Conservation (phyloP, 2,329 filamentous ascomycete species). For the Nothopassalora personata region DNA sequence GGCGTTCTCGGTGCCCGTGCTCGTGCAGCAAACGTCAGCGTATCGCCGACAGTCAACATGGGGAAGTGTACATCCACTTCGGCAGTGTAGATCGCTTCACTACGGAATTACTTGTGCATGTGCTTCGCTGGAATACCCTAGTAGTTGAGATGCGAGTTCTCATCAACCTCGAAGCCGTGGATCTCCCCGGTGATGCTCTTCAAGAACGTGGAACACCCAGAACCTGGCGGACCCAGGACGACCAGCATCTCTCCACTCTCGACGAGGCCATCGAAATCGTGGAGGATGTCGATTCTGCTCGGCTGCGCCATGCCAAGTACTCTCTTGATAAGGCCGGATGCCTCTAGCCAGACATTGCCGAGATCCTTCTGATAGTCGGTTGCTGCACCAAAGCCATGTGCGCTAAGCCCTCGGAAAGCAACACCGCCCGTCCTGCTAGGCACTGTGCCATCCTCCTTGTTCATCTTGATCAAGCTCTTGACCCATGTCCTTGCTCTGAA, state of each 20-base stretch:
- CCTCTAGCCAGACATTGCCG: slow-evolving; percentile 43
- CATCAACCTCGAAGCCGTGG: slow-evolving; percentile 69
- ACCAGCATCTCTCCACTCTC: slow-evolving; percentile 70
- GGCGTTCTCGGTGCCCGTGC: slow-evolving; percentile 61
- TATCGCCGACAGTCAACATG: slow-evolving; percentile 70
- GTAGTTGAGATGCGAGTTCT: slow-evolving; percentile 72
- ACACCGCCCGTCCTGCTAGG: slow-evolving; percentile 44
- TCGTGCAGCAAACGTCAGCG: slow-evolving; percentile 68
- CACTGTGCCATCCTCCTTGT: slow-evolving; percentile 38
- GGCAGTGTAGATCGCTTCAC: slow-evolving; percentile 81
- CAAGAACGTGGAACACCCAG: slow-evolving; percentile 74
- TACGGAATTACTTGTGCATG: slow-evolving; percentile 73
- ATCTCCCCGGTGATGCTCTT: slow-evolving; percentile 81
- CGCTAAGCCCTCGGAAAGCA: slow-evolving; percentile 43
- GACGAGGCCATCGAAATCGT: slow-evolving; percentile 62
- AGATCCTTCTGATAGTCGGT: slow-evolving; percentile 50
- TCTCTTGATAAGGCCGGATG: slow-evolving; percentile 35
- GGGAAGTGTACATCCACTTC: slow-evolving; percentile 81
- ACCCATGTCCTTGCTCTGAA: slow-evolving; percentile 47
- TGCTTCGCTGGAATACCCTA: slow-evolving; percentile 67
- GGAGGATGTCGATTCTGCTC: slow-evolving; percentile 55
- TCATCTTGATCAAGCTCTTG: slow-evolving; percentile 46
- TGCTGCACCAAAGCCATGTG: slow-evolving; percentile 45
- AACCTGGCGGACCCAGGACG: slow-evolving; percentile 63
- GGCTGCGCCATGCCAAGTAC: slow-evolving; percentile 28